Base-by-base conservation (phyloP, 805 yeast genomes). In the Saturnispora halmiae region DNA sequence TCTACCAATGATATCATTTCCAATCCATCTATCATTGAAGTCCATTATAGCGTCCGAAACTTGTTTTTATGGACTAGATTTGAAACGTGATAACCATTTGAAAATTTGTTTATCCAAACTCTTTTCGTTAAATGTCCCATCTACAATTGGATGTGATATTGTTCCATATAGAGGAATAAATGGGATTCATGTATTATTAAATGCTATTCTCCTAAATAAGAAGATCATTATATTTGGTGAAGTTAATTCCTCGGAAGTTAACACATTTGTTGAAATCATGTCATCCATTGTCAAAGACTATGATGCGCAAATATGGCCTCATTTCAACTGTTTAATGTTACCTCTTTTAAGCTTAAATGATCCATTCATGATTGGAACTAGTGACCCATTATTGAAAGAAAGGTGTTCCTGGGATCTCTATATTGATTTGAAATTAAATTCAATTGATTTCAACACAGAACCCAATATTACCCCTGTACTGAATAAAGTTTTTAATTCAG, bases 311-410 rank as follows among this genome's bases (percentile, higher is more conserved):
- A 36, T 36, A 6, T 36, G 31, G 18, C 39, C 39, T 22, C 20
- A 21, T 11, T 56, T 66, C 11, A 59, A 66, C 30, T 32, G 30
- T 6, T 21, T 22, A 4, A 34, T 36, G 8, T 11, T 27, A n/a
- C 15, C 13, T 27, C 6, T 10, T 11, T 27, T 27, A n/a, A 27
- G n/a, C 38, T 66, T 61, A 45, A 62, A 50, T 24, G 61, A 60
- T 22, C 73, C 63, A 49, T 60, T 80, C 35, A 70, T 82, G 10
- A 7, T 22, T 2, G 90, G 90, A 3, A 79, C 86, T 3, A 74
- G 79, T 30, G 80, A 81, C 52, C 72, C 80, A 13, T 69, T 79
- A 30, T 73, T 80, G 53, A 75, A 75, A 50, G 67, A 70, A 25
- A 69, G 69, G 42, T 65, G 53, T 7, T 43, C 43, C 19, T 79